These are phyloP conservation scores for Pisolithus orientalis DNA, from an alignment of 768 basidiomycete genomes.

Conservation along the genomic window DNA sequence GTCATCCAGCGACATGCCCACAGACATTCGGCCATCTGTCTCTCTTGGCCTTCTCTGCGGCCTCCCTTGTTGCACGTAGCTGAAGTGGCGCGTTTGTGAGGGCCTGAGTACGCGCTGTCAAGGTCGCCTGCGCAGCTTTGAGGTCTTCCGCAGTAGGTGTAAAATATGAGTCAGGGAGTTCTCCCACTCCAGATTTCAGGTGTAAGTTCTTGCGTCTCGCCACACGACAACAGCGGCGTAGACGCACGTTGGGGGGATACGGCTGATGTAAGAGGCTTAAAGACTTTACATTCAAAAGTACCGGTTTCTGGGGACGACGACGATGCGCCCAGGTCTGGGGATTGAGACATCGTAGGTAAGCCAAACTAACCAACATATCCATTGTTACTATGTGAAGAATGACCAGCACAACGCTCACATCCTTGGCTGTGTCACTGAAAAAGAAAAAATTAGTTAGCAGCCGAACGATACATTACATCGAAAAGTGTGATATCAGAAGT, in stretches of 20 bases:
- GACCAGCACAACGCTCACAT: background rate
- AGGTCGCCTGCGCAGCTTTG: slow-evolving; percentile 55
- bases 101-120: slow-evolving; percentile 55
- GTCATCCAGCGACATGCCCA: background rate
- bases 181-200: slow-evolving; percentile 26
- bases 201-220: slow-evolving; percentile 2
- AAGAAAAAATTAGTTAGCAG: slow-evolving; percentile 5
- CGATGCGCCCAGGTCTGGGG: background rate
- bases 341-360: background rate
- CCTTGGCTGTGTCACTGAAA: background rate
- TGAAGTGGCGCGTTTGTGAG: slow-evolving; percentile 68
- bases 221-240: background rate
- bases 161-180: slow-evolving; percentile 70
- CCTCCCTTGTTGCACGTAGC: slow-evolving; percentile 57
- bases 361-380: too few relatives aligned
- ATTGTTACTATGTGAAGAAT: background rate
- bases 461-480: background rate
- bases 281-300: slow-evolving; percentile 40
- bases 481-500: slow-evolving; percentile 36
- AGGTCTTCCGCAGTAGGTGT: slow-evolving; percentile 66
- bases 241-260: slow-evolving; percentile 30
- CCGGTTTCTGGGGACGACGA: background rate
- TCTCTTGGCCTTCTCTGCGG: slow-evolving; percentile 49
- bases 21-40: slow-evolving; percentile 70
- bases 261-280: slow-evolving; percentile 35